Percentiles rank a stretch among this genome's conserved stretches.
These are phyloP conservation scores for Chenopodium suecicum DNA, from an alignment of 148 eudicot genomes.

Conservation along the genomic window DNA sequence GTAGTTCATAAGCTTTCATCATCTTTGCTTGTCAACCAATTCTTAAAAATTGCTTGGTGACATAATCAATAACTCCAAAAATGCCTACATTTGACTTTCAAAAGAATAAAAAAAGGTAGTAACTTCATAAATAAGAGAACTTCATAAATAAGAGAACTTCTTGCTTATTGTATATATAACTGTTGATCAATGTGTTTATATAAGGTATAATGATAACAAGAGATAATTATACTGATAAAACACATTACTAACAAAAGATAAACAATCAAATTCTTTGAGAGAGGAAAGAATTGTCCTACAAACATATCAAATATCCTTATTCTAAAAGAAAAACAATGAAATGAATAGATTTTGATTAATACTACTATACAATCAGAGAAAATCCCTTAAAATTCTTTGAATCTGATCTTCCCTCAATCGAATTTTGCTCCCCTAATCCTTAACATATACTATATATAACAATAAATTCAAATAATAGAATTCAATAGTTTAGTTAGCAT, in stretches of 20 bases:
- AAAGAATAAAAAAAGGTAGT: not conserved
- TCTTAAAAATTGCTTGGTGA: not conserved
- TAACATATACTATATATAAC: not conserved
- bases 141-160: not conserved
- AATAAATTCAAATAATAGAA: slow-evolving; percentile 24
- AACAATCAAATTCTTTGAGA: not conserved
- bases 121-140: not conserved
- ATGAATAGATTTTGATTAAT: slow-evolving; percentile 4
- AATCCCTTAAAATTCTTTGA: not conserved
- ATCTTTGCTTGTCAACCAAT: slow-evolving; percentile 1
- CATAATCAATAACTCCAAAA: not conserved
- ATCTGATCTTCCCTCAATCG: slow-evolving; percentile 6
- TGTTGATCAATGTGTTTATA: not conserved
- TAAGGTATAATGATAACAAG: not conserved
- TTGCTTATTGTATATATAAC: not conserved
- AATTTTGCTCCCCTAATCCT: not conserved
- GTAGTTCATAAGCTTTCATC: not conserved
- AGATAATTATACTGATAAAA: not conserved
- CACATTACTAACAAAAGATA: not conserved
- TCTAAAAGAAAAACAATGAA: slow-evolving; percentile 5
- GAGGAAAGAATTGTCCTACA: slow-evolving; percentile 1
- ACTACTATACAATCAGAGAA: slow-evolving; percentile 6
- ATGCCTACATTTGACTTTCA: not conserved
- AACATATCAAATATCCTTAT: not conserved
- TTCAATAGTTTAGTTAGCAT: slow-evolving; percentile 17